Base-by-base conservation (phyloP, 345 rosid genomes). In the Euphorbia tirucalli region DNA sequence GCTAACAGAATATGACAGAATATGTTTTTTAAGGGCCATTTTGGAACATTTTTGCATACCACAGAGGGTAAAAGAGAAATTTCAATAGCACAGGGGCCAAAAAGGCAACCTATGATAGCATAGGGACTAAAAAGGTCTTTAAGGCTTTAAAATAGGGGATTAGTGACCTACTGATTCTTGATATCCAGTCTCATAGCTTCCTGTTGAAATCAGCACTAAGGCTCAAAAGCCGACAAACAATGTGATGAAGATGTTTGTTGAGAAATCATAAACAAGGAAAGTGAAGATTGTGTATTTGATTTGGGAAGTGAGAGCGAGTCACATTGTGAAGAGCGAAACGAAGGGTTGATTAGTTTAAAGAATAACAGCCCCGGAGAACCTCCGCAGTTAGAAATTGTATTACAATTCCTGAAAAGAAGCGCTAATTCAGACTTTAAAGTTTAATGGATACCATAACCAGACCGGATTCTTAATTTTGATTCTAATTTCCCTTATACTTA, bases 291-390 rank as follows among this genome's bases (percentile, higher is more conserved):
- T n/a, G n/a, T n/a, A n/a, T n/a, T n/a, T 2, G 21, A 50, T 35
- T 3, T 35, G 21, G n/a, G 21, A n/a, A 50, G 55, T 18, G 7
- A 50, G 55, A 50, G 19, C n/a, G 55, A 56, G 60, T 56, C 28
- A 0, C 28, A 56, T 24, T 56, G 5, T 22, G 27, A 24, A 18
- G 11, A 31, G 24, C 43, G 65, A 61, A 61, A 61, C 31, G 43
- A 32, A 18, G 32, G 8, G 69, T 54, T 35, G 63, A 39, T 49
- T 49, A 31, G 11, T 25, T 44, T 54, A 35, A 35, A 37, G 24
- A 24, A 22, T 54, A 37, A 69, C 64, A 14, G 52, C 63, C 63
- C 72, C 55, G 5, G 15, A 56, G 60, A 39, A 55, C 55, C 48
- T 57, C 52, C 22, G 63, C 14, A 24, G 18, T 22, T 57, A 11